Percentiles rank a stretch among this genome's conserved stretches.
These are phyloP conservation scores for Lantana camara DNA, from an alignment of 257 asterid species.

Conservation along the genomic window DNA sequence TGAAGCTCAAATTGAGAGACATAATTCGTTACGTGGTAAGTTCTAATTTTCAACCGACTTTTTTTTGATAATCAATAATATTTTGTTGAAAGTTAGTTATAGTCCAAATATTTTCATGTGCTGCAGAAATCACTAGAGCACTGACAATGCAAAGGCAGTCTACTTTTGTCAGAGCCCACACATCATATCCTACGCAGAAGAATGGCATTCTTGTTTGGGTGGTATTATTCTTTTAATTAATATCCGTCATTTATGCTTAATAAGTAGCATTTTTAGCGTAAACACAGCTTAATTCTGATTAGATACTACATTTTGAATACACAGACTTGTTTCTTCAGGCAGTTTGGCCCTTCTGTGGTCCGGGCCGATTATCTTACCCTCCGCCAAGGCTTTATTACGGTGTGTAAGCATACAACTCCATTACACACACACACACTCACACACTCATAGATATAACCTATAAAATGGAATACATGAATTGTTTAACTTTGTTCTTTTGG, in stretches of 20 bases:
- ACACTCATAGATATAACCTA: too few relatives aligned
- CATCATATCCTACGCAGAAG: constrained; percentile 73
- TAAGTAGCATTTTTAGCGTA: too few relatives aligned
- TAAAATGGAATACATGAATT: neutral
- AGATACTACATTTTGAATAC: constrained; percentile 25
- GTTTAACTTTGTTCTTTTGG: neutral
- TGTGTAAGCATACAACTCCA: constrained; percentile 36
- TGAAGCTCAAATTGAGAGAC: constrained; percentile 82
- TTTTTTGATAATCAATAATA: too few relatives aligned
- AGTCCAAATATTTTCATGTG: neutral
- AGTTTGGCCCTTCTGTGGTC: constrained; percentile 90
- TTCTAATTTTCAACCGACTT: neutral
- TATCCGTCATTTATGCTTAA: neutral
- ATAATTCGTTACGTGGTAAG: constrained; percentile 68
- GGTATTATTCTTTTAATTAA: constrained; percentile 59
- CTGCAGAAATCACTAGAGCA: constrained; percentile 67
- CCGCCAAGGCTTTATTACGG: constrained; percentile 94
- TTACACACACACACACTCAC: too few relatives aligned
- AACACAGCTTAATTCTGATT: constrained; percentile 14
- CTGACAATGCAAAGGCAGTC: constrained; percentile 84
- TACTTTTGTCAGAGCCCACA: constrained; percentile 80
- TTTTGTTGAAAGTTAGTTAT: neutral
- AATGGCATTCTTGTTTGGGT: constrained; percentile 76
- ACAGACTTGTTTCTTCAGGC: constrained; percentile 96
- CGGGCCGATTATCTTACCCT: constrained; percentile 96